Evolutionary conservation across 441 rosid species (phyloP).

Genomic region (Pelargonium australe): DNA sequence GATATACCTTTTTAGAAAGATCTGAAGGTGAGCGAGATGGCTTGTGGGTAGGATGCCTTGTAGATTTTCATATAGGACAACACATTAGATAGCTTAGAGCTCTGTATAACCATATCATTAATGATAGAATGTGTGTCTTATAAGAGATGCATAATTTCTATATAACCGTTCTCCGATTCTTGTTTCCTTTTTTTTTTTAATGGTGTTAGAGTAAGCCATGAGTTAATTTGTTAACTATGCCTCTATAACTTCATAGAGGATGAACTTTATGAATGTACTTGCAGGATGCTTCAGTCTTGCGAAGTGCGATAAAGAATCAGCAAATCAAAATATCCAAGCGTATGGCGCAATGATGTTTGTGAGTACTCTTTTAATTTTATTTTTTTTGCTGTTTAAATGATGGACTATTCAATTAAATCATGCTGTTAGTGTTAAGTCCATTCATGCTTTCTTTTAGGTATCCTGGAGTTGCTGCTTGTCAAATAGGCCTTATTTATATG

Average conservation of each 20-base stretch:
- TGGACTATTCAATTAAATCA: not conserved
- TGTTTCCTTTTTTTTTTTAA: not conserved
- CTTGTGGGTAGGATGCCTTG: no score
- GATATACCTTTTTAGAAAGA: no score
- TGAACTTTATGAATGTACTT: conserved; percentile 15
- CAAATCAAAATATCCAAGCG: conserved; percentile 76
- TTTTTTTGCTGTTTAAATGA: no score
- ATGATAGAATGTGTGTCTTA: no score
- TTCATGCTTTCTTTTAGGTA: conserved; percentile 3
- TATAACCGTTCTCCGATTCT: not conserved
- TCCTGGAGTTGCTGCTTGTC: not conserved
- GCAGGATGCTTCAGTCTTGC: conserved; percentile 84
- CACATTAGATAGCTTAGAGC: no score
- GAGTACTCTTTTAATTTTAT: conserved; percentile 29
- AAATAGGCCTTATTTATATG: conserved; percentile 5
- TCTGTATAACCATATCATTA: no score
- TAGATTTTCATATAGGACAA: no score
- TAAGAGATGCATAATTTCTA: conserved; percentile 3
- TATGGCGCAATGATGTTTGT: conserved; percentile 84
- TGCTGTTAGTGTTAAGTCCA: not conserved
- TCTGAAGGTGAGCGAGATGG: no score
- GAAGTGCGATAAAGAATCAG: conserved; percentile 58
- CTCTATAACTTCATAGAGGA: conserved; percentile 2
- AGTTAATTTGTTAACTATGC: not conserved
- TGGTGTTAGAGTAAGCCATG: not conserved